phyloP scores from a whole-genome alignment of 345 rosid genomes.

The Odontarrhena argentea region DNA sequence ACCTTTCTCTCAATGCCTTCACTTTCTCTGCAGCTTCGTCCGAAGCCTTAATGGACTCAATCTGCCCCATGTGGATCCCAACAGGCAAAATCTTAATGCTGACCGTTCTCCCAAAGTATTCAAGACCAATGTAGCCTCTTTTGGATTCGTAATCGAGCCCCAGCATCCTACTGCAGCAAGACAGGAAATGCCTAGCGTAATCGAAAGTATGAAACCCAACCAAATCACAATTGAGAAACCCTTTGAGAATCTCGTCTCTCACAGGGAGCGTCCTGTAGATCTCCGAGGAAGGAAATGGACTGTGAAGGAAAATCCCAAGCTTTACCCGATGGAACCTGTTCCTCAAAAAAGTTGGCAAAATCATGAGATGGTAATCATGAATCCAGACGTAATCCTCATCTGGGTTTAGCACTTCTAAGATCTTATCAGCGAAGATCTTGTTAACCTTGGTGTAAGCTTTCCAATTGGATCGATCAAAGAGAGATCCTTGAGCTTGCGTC shows the following conservation, averaged over 20 bases:
- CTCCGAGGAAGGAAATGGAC: conserved; percentile 80
- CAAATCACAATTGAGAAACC: conserved; percentile 76
- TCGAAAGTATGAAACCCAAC: conserved; percentile 86
- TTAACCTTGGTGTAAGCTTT: conserved; percentile 64
- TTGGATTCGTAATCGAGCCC: conserved; percentile 78
- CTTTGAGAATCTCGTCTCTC: conserved; percentile 68
- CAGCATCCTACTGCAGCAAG: conserved; percentile 80
- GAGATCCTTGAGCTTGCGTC: conserved; percentile 54
- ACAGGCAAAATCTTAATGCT: conserved; percentile 73
- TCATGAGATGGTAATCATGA: conserved; percentile 85
- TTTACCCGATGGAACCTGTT: conserved; percentile 55
- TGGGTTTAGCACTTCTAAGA: conserved; percentile 58
- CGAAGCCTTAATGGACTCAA: conserved; percentile 48
- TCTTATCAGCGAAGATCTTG: conserved; percentile 66
- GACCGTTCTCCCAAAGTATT: conserved; percentile 74
- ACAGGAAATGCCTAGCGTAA: conserved; percentile 85
- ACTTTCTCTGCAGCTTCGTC: conserved; percentile 49
- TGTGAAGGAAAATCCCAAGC: conserved; percentile 73
- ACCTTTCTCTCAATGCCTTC: conserved; percentile 60
- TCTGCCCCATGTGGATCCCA: conserved; percentile 82
- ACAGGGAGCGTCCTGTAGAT: conserved; percentile 70
- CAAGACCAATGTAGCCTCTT: conserved; percentile 84
- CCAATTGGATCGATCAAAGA: conserved; percentile 63
- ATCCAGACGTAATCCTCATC: conserved; percentile 82
- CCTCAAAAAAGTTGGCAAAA: conserved; percentile 70